phyloP scores from a whole-genome alignment of 257 asterid genomes.

The Verbascum thapsus region DNA sequence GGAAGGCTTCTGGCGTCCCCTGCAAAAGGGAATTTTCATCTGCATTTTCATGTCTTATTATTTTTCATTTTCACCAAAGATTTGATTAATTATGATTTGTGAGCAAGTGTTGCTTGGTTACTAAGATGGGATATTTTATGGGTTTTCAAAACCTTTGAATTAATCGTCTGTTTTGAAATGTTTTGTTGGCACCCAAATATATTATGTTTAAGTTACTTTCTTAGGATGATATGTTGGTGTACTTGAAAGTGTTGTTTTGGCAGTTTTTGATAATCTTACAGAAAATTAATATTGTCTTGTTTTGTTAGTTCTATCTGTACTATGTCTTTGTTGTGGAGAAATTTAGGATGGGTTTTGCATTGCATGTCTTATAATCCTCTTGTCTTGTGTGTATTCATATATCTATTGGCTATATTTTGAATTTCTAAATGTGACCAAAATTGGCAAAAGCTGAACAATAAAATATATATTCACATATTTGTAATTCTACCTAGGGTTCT shows the following conservation, averaged over 20 bases:
- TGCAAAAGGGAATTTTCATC: neutral
- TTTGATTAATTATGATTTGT: neutral
- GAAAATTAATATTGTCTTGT: neutral
- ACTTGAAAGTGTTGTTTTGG: slow-evolving; percentile 23
- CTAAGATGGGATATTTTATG: neutral
- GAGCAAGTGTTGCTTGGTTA: neutral
- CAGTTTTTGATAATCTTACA: neutral
- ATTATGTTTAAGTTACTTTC: neutral
- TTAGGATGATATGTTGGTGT: neutral
- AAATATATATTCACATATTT: no score
- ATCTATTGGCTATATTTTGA: no score
- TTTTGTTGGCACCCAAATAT: neutral
- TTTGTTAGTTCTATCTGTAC: no score
- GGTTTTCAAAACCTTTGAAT: neutral
- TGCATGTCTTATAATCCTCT: no score
- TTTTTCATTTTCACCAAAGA: neutral
- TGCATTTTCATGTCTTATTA: neutral
- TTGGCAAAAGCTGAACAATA: no score
- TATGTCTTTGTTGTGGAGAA: no score
- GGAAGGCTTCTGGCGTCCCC: slow-evolving; percentile 8
- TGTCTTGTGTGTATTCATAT: no score
- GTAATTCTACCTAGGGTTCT: no score
- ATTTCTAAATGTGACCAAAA: no score
- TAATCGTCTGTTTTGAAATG: neutral
- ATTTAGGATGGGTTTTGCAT: no score